These are phyloP conservation scores for Scheffersomyces segobiensis DNA, from an alignment of 1,139 yeast species.

Conservation along the genomic window DNA sequence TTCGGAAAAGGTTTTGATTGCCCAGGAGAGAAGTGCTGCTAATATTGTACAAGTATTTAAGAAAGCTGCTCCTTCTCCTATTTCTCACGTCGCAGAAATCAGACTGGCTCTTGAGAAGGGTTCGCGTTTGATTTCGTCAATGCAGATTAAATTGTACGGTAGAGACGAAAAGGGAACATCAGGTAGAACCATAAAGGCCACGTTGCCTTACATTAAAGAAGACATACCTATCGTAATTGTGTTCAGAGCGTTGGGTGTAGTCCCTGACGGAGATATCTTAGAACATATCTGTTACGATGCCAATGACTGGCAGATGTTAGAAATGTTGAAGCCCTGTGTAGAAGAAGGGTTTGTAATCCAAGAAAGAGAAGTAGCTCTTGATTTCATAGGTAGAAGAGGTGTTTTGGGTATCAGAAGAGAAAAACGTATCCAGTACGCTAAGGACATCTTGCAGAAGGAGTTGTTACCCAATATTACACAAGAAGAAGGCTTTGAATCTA, in stretches of 20 bases:
- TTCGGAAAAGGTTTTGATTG: constrained; percentile 95
- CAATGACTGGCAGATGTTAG: constrained; percentile 99
- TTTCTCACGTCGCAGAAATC: constrained; percentile 94
- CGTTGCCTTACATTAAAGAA: constrained; percentile 92
- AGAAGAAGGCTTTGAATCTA: constrained; percentile 93
- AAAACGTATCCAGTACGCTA: constrained; percentile 97
- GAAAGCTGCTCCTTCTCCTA: constrained; percentile 96
- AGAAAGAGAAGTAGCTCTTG: constrained; percentile 96
- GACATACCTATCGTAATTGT: constrained; percentile 97
- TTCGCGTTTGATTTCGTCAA: constrained; percentile 86
- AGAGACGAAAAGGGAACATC: constrained; percentile 75
- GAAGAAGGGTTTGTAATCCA: constrained; percentile 98
- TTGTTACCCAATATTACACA: constrained; percentile 96
- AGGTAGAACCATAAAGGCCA: constrained; percentile 87
- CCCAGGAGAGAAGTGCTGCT: constrained; percentile 98
- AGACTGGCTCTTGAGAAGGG: constrained; percentile 97
- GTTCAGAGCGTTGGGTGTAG: constrained; percentile 96
- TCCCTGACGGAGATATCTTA: constrained; percentile 97
- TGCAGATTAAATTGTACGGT: constrained; percentile 91
- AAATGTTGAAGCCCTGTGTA: constrained; percentile 97
- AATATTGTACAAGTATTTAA: constrained; percentile 97
- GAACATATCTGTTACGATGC: constrained; percentile 98
- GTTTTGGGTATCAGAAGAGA: constrained; percentile 92
- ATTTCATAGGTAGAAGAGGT: constrained; percentile 98
- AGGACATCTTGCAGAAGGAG: constrained; percentile 94